Evolutionary conservation across 169 alveolate species (phyloP), one percentile per base, ranked within the genome.

Genomic region (Cryptosporidium sp.): DNA sequence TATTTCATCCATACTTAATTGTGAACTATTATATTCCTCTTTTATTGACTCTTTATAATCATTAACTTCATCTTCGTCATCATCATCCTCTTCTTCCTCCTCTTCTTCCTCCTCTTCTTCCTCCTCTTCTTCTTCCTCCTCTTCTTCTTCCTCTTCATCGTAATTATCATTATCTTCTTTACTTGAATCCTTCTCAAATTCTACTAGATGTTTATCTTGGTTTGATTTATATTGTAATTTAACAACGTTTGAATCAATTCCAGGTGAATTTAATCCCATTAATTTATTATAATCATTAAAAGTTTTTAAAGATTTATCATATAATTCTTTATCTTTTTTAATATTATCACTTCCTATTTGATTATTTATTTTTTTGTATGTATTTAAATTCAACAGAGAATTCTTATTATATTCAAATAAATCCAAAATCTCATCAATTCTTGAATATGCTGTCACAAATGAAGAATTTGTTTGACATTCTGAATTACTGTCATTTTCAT

Each of bases 381-480:
- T 23, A 31, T 60, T 60, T 9, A 60, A 60, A 21, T 60, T 60
- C 16, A 60, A 14, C 9, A 60, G n/a, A 29, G 72, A n/a, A 37
- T n/a, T 56, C 67, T 65, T 65, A 35, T 65, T 31, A 29, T 65
- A 37, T n/a, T 65, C 72, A 65, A 65, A 31, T n/a, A 65, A 35
- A 29, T 65, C 72, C 23, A 35, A 10, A n/a, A 31, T 37, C 33
- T 80, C 75, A 7, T 39, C 75, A 9, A 80, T 23, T 44, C 18
- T 62, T 10, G 89, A 80, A n/a, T 62, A 42, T 3, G 89, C 89
- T 10, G 89, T 80, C 33, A 65, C 68, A 29, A 37, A 80, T 23
- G 89, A 80, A 23, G 45, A 61, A 45, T 42, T 62, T 12, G 89
- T 80, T 48, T 62, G 56, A 42, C 89, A 80, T 42, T 80, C 89